Percentiles rank a stretch among this genome's conserved stretches.
phyloP scores from a whole-genome alignment of 2,329 filamentous ascomycete species.

The Ophiostoma tasmaniense region DNA sequence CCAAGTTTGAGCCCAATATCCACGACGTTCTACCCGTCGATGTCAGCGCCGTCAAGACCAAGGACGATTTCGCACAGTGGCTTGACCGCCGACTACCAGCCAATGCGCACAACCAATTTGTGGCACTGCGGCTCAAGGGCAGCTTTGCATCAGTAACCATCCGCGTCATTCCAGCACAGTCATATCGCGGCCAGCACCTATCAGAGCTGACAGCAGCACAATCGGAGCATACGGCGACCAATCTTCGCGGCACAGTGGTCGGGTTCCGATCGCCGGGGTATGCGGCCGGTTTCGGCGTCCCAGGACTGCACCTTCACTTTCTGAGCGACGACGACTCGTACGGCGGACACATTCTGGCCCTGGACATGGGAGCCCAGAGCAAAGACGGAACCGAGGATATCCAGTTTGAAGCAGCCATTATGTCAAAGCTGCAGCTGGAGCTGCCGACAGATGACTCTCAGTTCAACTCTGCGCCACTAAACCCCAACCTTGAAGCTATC shows the following conservation, averaged over 20 bases:
- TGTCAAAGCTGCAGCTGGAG: constrained; percentile 4
- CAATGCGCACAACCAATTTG: constrained; percentile 4
- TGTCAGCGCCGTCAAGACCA: background rate
- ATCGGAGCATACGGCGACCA: background rate
- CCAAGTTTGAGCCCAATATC: background rate
- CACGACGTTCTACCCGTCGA: background rate
- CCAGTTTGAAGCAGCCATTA: constrained; percentile 1
- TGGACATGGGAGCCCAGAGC: background rate
- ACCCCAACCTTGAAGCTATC: background rate
- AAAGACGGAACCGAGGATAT: background rate
- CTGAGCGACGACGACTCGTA: constrained; percentile 4
- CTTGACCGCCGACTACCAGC: background rate
- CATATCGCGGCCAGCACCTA: background rate
- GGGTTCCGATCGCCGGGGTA: constrained; percentile 6
- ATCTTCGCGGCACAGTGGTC: background rate
- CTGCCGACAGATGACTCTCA: background rate
- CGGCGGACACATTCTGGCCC: background rate
- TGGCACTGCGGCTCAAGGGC: constrained; percentile 2
- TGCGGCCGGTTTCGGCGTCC: constrained; percentile 1
- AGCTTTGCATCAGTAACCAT: constrained; percentile 2
- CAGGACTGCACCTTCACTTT: constrained; percentile 6
- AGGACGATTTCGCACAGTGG: background rate
- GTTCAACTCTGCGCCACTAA: background rate
- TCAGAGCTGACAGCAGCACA: background rate
- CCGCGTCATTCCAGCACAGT: background rate